Evolutionary conservation across 768 basidiomycete species (phyloP), one percentile per base, ranked within the genome.

Genomic region (Amanita rimosa): DNA sequence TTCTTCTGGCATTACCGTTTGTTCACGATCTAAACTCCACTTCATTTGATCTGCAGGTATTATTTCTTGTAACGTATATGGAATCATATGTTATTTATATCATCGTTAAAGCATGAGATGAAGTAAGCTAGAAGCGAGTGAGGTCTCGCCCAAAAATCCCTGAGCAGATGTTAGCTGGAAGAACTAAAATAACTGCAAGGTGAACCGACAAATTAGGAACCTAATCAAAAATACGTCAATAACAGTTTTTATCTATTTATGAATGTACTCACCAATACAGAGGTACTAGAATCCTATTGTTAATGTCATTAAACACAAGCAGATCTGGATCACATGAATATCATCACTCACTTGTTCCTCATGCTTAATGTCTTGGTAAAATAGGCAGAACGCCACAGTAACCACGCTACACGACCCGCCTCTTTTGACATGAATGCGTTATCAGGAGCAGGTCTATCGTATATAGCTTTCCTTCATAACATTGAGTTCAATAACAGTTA

Each of bases 381-480:
- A 64, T 90, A 89, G 1, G 86, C 85, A 14, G 81, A 83, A 46
- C 85, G 71, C 85, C 85, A 88, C 42, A 88, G 67, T 27, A 88
- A 67, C 85, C 85, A 88, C 9, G 85, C 85, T 34, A 84, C 53
- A 33, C 82, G 72, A 22, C 85, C 79, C 34, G 76, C 70, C 64
- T 85, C 76, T 60, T 77, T 79, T 48, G 71, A 64, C 64, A 79
- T 65, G 56, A 76, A 65, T 9, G 45, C 35, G 6, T 53, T 67
- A 42, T 71, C 67, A 37, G 71, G 66, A 13, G 68, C 66, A 38
- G 81, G 73, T 48, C 80, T 69, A 65, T 86, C 85, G 56, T 85
- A 86, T 22, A 88, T 79, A 1, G 85, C 85, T 67, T 82, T 81
- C 85, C 85, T 81, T 44, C 24, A 8, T 7, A 21, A n/a, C 24